Base-by-base conservation (phyloP, 805 yeast species). In the Ogataea saltuana region DNA sequence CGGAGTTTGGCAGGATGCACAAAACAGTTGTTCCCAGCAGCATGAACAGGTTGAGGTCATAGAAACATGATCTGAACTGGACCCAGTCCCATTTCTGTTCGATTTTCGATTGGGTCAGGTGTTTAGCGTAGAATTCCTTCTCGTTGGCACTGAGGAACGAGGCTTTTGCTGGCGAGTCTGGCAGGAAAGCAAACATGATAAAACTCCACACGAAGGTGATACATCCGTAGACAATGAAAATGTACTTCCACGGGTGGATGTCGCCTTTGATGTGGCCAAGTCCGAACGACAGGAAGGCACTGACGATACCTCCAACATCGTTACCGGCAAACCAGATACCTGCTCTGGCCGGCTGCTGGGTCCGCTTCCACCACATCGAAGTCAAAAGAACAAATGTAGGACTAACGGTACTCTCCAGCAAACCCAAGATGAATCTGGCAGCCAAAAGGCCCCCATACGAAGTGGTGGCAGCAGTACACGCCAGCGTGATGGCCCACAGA, bases 401-500 rank as follows among this genome's bases (percentile, higher is more conserved):
- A 17, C 80, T 72, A 17, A 80, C 72, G 17, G 72, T 66, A 44
- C 77, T 67, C 55, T 80, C 85, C 2, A 77, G 61, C 45, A 69
- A 59, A 11, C 85, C 85, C 20, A 78, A 57, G 29, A 77, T 51
- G 4, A 71, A 70, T 55, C 85, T 66, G n/a, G 72, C 59, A 7
- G 72, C 67, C 20, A 76, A 51, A 39, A 77, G 68, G 0, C 79
- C 74, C 7, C 74, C 64, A 48, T 68, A 76, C 23, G 56, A 63
- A n/a, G 58, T 48, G 29, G 68, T 56, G 6, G 52, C 60, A 12
- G 72, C 75, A 1, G 84, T 72, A 48, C 75, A 78, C n/a, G 78
- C 64, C 27, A 76, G 67, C 26, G 80, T 61, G n/a, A 80, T 59
- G 17, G 88, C 88, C 89, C 90, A 84, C 0, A 76, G 32, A n/a